Conservation (phyloP, 2,329 filamentous ascomycete genomes). For the Orbilia ellipsospora region DNA sequence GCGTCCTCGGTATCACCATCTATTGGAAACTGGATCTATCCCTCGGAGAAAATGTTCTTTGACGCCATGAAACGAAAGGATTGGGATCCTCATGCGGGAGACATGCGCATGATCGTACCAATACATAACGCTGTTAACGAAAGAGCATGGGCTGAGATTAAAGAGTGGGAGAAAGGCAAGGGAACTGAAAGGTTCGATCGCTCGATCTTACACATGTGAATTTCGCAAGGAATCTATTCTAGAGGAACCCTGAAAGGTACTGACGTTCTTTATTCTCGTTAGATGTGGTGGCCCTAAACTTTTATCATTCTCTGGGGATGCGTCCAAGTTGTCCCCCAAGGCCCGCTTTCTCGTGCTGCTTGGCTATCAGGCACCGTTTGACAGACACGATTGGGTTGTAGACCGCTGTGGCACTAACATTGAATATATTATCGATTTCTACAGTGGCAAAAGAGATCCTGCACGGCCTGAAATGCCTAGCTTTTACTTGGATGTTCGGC, state of each 20-base stretch:
- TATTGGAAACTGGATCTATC: conserved; percentile 93
- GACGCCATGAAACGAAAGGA: conserved; percentile 94
- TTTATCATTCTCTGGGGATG: conserved; percentile 82
- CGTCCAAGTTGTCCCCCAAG: conserved; percentile 77
- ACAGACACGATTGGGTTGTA: conserved; percentile 96
- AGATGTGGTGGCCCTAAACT: conserved; percentile 82
- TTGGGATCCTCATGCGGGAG: conserved; percentile 74
- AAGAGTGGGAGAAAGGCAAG: conserved; percentile 80
- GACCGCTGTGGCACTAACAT: conserved; percentile 86
- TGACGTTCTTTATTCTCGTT: neutral
- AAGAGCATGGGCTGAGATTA: conserved; percentile 91
- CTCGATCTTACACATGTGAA: too few relatives aligned
- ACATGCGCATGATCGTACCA: conserved; percentile 92
- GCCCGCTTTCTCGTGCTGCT: conserved; percentile 83
- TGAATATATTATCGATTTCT: conserved; percentile 99
- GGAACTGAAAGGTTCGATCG: conserved; percentile 67
- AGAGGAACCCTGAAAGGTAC: too few relatives aligned
- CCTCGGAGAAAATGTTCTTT: conserved; percentile 97
- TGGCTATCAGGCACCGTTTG: conserved; percentile 90
- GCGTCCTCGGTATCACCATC: conserved; percentile 63
- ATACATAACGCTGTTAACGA: conserved; percentile 99
- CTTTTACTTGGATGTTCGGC: conserved; percentile 76
- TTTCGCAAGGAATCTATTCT: conserved; percentile 16
- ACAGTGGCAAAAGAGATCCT: conserved; percentile 72
- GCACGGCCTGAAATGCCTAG: conserved; percentile 65